These are phyloP conservation scores for Dendrocalamus sinicus DNA, from an alignment of 176 grass and related monocot genomes.

Conservation along the genomic window DNA sequence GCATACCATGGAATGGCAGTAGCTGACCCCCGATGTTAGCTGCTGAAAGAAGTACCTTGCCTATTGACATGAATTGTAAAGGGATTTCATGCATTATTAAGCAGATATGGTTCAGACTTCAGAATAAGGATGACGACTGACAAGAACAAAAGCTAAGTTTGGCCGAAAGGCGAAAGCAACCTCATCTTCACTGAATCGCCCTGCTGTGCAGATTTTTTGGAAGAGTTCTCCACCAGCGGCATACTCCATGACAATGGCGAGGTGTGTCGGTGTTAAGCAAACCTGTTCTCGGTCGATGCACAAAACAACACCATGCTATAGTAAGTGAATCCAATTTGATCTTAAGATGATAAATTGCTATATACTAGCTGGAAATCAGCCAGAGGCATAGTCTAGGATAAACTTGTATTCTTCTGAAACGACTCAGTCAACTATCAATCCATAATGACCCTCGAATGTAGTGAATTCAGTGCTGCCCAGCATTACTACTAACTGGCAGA, in stretches of 20 bases:
- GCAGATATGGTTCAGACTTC: not conserved
- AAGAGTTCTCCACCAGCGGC: constrained; percentile 94
- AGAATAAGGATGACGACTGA: not conserved
- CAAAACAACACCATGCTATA: not conserved
- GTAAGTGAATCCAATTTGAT: not conserved
- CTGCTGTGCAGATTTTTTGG: constrained; percentile 77
- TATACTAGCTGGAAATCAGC: not conserved
- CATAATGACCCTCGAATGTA: not conserved
- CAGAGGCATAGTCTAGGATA: not conserved
- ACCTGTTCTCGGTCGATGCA: constrained; percentile 51
- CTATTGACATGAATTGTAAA: constrained; percentile 53
- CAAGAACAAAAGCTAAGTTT: not conserved
- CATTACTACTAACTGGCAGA: not conserved
- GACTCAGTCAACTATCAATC: not conserved
- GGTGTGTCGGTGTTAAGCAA: constrained; percentile 76
- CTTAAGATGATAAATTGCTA: not conserved
- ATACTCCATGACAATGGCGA: constrained; percentile 98
- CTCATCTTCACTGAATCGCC: constrained; percentile 96
- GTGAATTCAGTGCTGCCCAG: constrained; percentile 1
- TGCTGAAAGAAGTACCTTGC: constrained; percentile 94
- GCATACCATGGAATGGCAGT: constrained; percentile 88
- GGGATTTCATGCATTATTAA: not conserved
- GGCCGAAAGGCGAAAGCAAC: constrained; percentile 26
- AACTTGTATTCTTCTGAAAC: constrained; percentile 22
- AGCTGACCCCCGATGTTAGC: constrained; percentile 91